Base-by-base conservation (phyloP, 2,329 filamentous ascomycete species). In the Fusarium brevicatenulatum region DNA sequence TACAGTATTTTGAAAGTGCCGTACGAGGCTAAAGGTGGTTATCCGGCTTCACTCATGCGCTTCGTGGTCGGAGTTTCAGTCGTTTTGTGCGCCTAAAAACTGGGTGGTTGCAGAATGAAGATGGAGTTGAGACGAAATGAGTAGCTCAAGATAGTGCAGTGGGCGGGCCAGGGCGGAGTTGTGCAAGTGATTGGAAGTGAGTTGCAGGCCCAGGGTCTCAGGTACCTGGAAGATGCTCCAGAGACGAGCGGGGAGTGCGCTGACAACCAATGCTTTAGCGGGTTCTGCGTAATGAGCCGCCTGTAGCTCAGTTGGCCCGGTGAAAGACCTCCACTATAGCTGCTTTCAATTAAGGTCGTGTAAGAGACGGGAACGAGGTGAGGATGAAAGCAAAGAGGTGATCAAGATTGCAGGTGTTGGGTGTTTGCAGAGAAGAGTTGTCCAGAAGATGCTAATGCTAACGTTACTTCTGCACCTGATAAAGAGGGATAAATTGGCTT, bases 91-190 rank as follows among this genome's bases (percentile, higher is more conserved):
- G 75, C 71, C 62, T 61, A 62, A 72, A 71, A 76, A 77, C 61
- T 70, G 67, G 66, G 76, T 77, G 71, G 69, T 75, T 77, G 72
- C 67, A 68, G 64, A 73, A 70, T 75, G 74, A 73, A 70, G 72
- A 77, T 76, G 75, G 73, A 74, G 71, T 75, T 71, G 67, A 78
- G 75, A 60, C 67, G 76, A 78, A 76, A 78, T 78, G 76, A 78
- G 76, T 75, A 74, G 66, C 60, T 63, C 63, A 52, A 75, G 74
- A 77, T 77, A 71, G 72, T 62, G 68, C 54, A 55, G 57, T 63
- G 69, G 65, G 66, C 68, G 66, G 69, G 52, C 68, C 63, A 60
- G 66, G 60, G 71, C 62, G 71, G 60, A 68, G 70, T 65, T 65
- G 75, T 70, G 72, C 74, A 71, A 63, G 50, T 50, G 62, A 54